Percentiles rank a stretch among this genome's conserved stretches.
Evolutionary conservation across 208 protist genomes (phyloP).

Genomic region (Borovskyia barvae): DNA sequence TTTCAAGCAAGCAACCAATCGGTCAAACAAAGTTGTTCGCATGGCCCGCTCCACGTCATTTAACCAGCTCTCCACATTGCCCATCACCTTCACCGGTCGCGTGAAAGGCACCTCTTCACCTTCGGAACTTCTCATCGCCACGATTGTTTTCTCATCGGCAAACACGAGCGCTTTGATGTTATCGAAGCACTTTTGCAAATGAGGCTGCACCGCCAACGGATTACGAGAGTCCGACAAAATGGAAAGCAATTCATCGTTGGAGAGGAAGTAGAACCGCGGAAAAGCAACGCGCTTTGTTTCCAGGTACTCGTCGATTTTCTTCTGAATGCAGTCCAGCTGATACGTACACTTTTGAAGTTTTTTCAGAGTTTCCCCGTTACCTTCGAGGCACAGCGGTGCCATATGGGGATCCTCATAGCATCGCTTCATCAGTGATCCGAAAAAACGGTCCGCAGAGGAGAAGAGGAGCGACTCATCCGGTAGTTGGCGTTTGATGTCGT

Average conservation of each 20-base stretch:
- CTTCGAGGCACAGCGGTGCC: conserved; percentile 68
- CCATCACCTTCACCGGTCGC: conserved; percentile 75
- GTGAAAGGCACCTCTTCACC: conserved; percentile 88
- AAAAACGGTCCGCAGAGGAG: conserved; percentile 84
- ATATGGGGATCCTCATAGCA: conserved; percentile 81
- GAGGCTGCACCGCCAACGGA: conserved; percentile 92
- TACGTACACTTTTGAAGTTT: conserved; percentile 85
- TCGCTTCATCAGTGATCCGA: conserved; percentile 83
- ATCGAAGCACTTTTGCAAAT: conserved; percentile 96
- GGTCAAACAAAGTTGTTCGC: conserved; percentile 74
- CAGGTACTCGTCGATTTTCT: conserved; percentile 94
- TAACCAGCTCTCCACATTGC: conserved; percentile 95
- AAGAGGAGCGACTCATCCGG: conserved; percentile 90
- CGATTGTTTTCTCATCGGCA: conserved; percentile 71
- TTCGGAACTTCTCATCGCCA: conserved; percentile 87
- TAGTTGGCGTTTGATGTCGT: conserved; percentile 95
- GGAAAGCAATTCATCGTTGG: conserved; percentile 96
- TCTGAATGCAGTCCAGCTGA: conserved; percentile 93
- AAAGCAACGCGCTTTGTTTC: conserved; percentile 95
- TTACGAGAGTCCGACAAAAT: conserved; percentile 97
- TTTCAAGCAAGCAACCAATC: conserved; percentile 46
- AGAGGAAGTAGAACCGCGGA: conserved; percentile 97
- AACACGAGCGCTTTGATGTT: conserved; percentile 91
- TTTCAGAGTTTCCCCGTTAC: conserved; percentile 65
- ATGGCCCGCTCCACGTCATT: conserved; percentile 91